phyloP scores from a whole-genome alignment of 495 filamentous ascomycete species.

The Neurospora discreta region DNA sequence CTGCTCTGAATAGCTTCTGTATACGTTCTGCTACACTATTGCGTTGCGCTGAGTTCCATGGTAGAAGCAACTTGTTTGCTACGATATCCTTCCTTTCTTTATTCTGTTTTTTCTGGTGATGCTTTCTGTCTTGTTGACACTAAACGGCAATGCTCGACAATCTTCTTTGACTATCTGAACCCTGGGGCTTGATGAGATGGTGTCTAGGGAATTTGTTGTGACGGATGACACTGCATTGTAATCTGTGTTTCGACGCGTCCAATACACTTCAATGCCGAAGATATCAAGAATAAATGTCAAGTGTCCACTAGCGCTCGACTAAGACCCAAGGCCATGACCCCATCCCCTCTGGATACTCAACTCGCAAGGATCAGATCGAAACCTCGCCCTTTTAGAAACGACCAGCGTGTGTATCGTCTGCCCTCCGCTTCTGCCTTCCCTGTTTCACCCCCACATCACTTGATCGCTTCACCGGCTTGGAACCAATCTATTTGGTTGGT shows the following conservation, averaged over 20 bases:
- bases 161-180: not conserved
- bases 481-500: not conserved
- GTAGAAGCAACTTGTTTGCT: not conserved
- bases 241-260: not conserved
- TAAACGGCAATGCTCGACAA: not conserved
- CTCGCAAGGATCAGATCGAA: not conserved
- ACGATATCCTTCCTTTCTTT: not conserved
- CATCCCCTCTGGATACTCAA: too few relatives aligned
- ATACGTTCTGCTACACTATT: not conserved
- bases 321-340: not conserved
- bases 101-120: not conserved
- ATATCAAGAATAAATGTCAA: not conserved
- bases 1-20: not conserved
- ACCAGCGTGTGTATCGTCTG: not conserved
- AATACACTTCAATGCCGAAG: not conserved
- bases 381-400: not conserved
- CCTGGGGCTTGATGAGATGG: not conserved
- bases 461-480: not conserved
- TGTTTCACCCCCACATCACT: not conserved
- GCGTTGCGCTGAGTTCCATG: not conserved
- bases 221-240: not conserved
- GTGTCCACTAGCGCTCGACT: not conserved
- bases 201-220: not conserved
- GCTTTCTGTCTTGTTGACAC: not conserved
- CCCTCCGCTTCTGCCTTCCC: not conserved